Percentiles rank a stretch among this genome's conserved stretches.
These are phyloP conservation scores for Zopfochytrium polystomum DNA, from an alignment of 371 early-diverging fungal genomes.

Conservation along the genomic window DNA sequence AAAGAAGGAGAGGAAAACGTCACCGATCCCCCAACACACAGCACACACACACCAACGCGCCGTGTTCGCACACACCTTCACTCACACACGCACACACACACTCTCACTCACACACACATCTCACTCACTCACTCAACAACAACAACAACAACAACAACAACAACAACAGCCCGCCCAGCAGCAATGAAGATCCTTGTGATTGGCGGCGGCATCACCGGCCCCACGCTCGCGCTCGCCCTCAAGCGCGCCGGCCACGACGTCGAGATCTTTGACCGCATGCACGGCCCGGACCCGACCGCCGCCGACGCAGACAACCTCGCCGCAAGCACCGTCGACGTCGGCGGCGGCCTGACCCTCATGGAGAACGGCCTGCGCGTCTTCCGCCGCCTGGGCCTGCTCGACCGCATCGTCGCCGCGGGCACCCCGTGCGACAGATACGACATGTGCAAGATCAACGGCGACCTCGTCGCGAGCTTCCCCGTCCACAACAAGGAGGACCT, in stretches of 20 bases:
- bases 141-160: too few relatives aligned
- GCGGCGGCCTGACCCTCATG: constrained; percentile 1
- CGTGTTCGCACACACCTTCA: too few relatives aligned
- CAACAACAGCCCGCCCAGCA: too few relatives aligned
- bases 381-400: background rate
- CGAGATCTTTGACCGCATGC: constrained; percentile 14
- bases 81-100: too few relatives aligned
- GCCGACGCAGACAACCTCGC: background rate
- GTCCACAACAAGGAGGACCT: background rate
- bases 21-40: too few relatives aligned
- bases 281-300: background rate
- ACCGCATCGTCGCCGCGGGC: background rate
- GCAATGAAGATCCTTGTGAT: constrained; percentile 10
- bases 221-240: constrained; percentile 15
- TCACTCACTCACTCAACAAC: too few relatives aligned
- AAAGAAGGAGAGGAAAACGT: too few relatives aligned
- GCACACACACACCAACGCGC: too few relatives aligned
- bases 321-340: constrained; percentile 2
- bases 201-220: constrained; percentile 18
- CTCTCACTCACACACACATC: too few relatives aligned
- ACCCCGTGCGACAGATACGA: background rate
- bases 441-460: background rate
- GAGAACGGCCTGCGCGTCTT: background rate
- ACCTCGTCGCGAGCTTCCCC: background rate
- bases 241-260: constrained; percentile 12